Evolutionary conservation across 2,329 filamentous ascomycete genomes (phyloP).

Genomic region (Plectosphaerella sp.): DNA sequence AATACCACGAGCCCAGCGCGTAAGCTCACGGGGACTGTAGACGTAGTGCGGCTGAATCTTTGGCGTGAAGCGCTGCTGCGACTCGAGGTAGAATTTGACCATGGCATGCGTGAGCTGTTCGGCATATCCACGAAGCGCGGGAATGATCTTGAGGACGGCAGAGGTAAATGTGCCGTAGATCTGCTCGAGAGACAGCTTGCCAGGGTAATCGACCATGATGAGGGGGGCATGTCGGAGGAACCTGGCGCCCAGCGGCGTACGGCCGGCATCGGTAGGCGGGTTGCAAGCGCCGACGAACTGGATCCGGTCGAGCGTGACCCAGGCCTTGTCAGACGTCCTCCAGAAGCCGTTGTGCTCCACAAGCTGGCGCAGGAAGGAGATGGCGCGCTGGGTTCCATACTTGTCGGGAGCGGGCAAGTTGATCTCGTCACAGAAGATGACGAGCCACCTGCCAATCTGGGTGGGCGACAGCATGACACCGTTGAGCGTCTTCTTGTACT

Average conservation of each 20-base stretch:
- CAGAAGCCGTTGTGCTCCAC: slow-evolving; percentile 99
- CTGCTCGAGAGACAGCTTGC: slow-evolving; percentile 87
- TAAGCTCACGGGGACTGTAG: slow-evolving; percentile 97
- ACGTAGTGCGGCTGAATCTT: slow-evolving; percentile 98
- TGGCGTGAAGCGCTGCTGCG: slow-evolving; percentile 89
- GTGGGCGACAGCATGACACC: slow-evolving; percentile 93
- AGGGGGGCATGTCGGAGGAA: slow-evolving; percentile 97
- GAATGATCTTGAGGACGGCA: slow-evolving; percentile 94
- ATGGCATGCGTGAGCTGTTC: slow-evolving; percentile 94
- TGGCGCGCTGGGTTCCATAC: slow-evolving; percentile 95
- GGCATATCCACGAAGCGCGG: slow-evolving; percentile 88
- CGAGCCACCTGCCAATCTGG: slow-evolving; percentile 95
- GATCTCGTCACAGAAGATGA: slow-evolving; percentile 99
- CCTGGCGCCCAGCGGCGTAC: slow-evolving; percentile 86
- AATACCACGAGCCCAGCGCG: slow-evolving; percentile 93
- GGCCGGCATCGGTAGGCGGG: slow-evolving; percentile 92
- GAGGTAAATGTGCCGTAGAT: slow-evolving; percentile 99
- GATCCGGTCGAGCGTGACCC: slow-evolving; percentile 95
- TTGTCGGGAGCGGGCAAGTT: slow-evolving; percentile 97
- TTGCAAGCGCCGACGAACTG: slow-evolving; percentile 99
- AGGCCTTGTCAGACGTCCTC: slow-evolving; percentile 94
- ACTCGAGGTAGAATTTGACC: slow-evolving; percentile 94
- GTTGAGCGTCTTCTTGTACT: slow-evolving; percentile 98
- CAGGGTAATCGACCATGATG: slow-evolving; percentile 99
- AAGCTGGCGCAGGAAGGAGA: slow-evolving; percentile 93